These are phyloP conservation scores for Bertia moriformis DNA, from an alignment of 2,329 filamentous ascomycete genomes.

Conservation along the genomic window DNA sequence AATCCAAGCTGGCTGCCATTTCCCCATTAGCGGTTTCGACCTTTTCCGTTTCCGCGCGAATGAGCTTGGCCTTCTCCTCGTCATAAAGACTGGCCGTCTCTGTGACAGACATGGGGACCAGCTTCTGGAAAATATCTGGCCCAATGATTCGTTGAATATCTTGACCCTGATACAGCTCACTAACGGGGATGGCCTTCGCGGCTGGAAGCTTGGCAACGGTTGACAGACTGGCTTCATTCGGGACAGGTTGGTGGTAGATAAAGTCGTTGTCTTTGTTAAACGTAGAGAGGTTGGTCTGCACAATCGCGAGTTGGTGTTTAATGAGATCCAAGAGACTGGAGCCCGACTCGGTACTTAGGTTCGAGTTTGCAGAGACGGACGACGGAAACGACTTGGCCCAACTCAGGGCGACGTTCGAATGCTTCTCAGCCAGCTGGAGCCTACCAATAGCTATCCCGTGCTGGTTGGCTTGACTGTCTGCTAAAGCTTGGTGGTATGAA, in stretches of 20 bases:
- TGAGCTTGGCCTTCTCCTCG: constrained; percentile 92
- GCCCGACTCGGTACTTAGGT: constrained; percentile 69
- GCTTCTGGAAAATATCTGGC: constrained; percentile 90
- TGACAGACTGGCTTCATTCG: constrained; percentile 67
- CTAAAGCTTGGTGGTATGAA: constrained; percentile 83
- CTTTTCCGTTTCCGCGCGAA: constrained; percentile 83
- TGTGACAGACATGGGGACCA: constrained; percentile 88
- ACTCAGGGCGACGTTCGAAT: constrained; percentile 65
- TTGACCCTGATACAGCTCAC: constrained; percentile 89
- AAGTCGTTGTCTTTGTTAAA: constrained; percentile 90
- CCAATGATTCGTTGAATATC: constrained; percentile 95
- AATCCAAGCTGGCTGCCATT: constrained; percentile 89
- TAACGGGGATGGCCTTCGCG: constrained; percentile 92
- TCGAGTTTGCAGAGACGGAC: constrained; percentile 66
- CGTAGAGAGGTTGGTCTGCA: constrained; percentile 67
- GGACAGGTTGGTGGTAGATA: constrained; percentile 89
- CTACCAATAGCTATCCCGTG: constrained; percentile 76
- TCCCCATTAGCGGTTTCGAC: constrained; percentile 88
- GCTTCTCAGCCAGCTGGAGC: constrained; percentile 64
- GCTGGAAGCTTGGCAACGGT: constrained; percentile 82
- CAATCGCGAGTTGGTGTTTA: constrained; percentile 65
- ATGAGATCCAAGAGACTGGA: constrained; percentile 62
- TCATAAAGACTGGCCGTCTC: constrained; percentile 95
- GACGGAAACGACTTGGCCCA: constrained; percentile 68
- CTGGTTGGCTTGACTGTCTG: constrained; percentile 76